Base-by-base conservation (phyloP, 345 rosid genomes). In the Linum lewisii region DNA sequence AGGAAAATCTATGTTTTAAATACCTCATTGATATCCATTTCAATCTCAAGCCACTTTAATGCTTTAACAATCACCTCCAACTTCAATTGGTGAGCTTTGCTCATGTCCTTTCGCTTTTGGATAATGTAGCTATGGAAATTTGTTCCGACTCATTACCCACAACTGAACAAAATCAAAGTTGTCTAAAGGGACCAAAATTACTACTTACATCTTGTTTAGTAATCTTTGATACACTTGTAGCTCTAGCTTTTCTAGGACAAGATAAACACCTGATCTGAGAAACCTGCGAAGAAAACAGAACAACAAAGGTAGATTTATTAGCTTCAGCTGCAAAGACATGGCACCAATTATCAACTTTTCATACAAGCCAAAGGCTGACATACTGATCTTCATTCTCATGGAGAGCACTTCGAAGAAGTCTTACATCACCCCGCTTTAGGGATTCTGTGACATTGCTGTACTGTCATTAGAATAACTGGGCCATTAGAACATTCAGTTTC, bases 11-110 rank as follows among this genome's bases (percentile, higher is more conserved):
- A 34, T 11, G 38, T 34, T 34, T 34, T 15, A 67, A 25, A 53
- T 54, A 85, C 95, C 99, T 93, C 99, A 20, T 93, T 97, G 42
- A 82, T 69, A 76, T 93, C 99, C 95, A 85, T 89, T 77, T 85
- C 92, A 56, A 89, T 87, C 78, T 81, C 87, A 14, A 87, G 90
- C 97, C 99, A 93, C 65, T 78, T 87, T 63, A 93, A 67, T 64
- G 97, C 87, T 79, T 82, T 89, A 18, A 81, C 82, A 60, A 93
- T 82, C 59, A 84, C 84, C 81, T 93, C 97, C 78, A 93, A 79
- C 75, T 93, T 93, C 78, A 93, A 75, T 68, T 82, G 97, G 75
- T 93, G 97, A 64, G 97, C 99, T 85, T 79, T 93, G 73, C 77
- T 82, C 11, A 90, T 94, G 68, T 93, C 97, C 63, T 69, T 89